Percentiles rank a stretch among this genome's conserved stretches.
Evolutionary conservation across 2,329 filamentous ascomycete species (phyloP).

Genomic region (Pseudopithomyces chartarum): DNA sequence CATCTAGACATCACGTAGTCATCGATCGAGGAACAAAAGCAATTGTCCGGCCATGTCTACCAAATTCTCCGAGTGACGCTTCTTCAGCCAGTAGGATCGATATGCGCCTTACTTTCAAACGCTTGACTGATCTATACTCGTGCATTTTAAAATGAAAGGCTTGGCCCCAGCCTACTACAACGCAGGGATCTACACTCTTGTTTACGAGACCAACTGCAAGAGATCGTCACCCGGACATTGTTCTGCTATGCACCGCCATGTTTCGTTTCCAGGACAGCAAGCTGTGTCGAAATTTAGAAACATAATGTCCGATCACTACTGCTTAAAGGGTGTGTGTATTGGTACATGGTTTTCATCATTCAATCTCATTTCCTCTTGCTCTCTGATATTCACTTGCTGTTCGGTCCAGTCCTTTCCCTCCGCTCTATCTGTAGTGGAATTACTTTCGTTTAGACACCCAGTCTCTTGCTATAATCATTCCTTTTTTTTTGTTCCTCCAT

Average conservation of each 20-base stretch:
- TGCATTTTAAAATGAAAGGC: background rate
- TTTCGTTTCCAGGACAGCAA: background rate
- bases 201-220: background rate
- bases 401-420: conserved; percentile 1
- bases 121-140: background rate
- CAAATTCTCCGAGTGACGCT: background rate
- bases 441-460: conserved; percentile 7
- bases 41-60: background rate
- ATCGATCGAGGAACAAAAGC: background rate
- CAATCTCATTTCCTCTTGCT: background rate
- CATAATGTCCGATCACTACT: conserved; percentile 1
- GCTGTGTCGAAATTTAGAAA: background rate
- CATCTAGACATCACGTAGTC: background rate
- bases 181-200: background rate
- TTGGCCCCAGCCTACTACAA: conserved; percentile 1
- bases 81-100: background rate
- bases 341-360: background rate
- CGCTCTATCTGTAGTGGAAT: background rate
- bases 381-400: background rate
- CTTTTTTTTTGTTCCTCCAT: background rate
- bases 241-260: conserved; percentile 1
- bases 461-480: conserved; percentile 4
- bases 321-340: conserved; percentile 2
- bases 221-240: background rate
- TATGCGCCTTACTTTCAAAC: background rate